A percentile compares a stretch with the other conserved stretches of the same genome.
phyloP scores from a whole-genome alignment of 371 early-diverging fungal species.

The Actinomortierella wolfii region DNA sequence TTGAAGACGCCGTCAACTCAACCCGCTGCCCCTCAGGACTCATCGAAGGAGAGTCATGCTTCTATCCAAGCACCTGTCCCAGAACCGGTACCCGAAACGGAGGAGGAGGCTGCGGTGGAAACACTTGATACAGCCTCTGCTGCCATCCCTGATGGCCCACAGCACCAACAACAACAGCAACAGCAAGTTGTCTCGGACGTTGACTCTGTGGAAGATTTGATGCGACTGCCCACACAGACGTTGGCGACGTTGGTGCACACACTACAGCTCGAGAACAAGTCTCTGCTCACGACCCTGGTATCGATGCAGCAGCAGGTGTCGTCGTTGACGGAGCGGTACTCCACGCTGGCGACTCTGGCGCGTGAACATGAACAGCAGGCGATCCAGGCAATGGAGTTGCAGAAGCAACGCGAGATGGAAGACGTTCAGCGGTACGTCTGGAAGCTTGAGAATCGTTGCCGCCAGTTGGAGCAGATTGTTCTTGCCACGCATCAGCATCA shows the following conservation, averaged over 20 bases:
- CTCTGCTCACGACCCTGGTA: conserved; percentile 51
- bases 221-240: conserved; percentile 29
- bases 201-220: conserved; percentile 27
- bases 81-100: background rate
- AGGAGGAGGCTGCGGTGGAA: background rate
- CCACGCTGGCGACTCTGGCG: conserved; percentile 51
- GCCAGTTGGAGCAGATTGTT: conserved; percentile 38
- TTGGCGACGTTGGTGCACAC: conserved; percentile 50
- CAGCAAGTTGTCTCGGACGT: background rate
- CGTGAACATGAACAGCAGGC: conserved; percentile 59
- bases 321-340: conserved; percentile 51
- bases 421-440: conserved; percentile 52
- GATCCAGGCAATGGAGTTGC: conserved; percentile 51
- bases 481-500: conserved; percentile 32
- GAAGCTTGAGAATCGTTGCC: conserved; percentile 47
- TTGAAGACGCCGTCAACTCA: conserved; percentile 3
- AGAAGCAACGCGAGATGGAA: conserved; percentile 60
- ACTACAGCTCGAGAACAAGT: conserved; percentile 54
- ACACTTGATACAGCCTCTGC: background rate
- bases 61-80: conserved; percentile 1
- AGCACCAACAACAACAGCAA: background rate
- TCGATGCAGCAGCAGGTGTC: conserved; percentile 59
- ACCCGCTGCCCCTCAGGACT: background rate
- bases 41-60: background rate
- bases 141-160: background rate